Percentiles rank a stretch among this genome's conserved stretches.
These are phyloP conservation scores for Hylodesmum podocarpum DNA, from an alignment of 306 rosid species.

Conservation along the genomic window DNA sequence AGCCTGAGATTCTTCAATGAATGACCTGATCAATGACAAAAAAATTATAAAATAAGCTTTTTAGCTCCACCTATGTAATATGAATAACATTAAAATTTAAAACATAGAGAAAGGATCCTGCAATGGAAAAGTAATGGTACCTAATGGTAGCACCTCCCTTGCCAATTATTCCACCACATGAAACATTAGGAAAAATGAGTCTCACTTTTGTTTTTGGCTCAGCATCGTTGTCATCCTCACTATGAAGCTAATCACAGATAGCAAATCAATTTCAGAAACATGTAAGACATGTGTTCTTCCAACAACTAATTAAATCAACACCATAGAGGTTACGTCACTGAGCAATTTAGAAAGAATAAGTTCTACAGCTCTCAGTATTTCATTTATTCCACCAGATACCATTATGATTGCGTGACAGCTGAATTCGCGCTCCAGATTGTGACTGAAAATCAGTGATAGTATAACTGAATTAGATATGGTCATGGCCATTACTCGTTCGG, in stretches of 20 bases:
- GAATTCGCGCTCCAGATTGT: conserved; percentile 97
- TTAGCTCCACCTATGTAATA: neutral
- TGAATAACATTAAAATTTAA: conserved; percentile 8
- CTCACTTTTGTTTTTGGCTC: conserved; percentile 89
- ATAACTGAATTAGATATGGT: conserved; percentile 61
- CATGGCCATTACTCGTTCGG: conserved; percentile 4
- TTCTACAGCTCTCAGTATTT: conserved; percentile 79
- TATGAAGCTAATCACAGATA: conserved; percentile 58
- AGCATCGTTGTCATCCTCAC: conserved; percentile 79
- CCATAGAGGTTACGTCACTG: conserved; percentile 72
- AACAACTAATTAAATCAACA: conserved; percentile 18
- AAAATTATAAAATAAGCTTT: conserved; percentile 29
- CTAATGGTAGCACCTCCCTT: conserved; percentile 98
- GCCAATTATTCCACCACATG: conserved; percentile 99
- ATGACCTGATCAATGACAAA: conserved; percentile 66
- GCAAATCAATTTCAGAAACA: conserved; percentile 27
- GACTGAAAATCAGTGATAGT: conserved; percentile 99
- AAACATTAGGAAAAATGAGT: conserved; percentile 91
- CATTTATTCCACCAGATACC: conserved; percentile 88
- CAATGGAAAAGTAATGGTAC: conserved; percentile 44
- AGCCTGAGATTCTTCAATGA: conserved; percentile 97
- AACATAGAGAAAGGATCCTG: conserved; percentile 23
- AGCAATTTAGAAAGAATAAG: conserved; percentile 85
- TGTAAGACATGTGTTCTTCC: conserved; percentile 10
- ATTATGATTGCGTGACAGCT: conserved; percentile 94